Evolutionary conservation across 768 basidiomycete genomes (phyloP).

Genomic region (Pisolithus orientalis): DNA sequence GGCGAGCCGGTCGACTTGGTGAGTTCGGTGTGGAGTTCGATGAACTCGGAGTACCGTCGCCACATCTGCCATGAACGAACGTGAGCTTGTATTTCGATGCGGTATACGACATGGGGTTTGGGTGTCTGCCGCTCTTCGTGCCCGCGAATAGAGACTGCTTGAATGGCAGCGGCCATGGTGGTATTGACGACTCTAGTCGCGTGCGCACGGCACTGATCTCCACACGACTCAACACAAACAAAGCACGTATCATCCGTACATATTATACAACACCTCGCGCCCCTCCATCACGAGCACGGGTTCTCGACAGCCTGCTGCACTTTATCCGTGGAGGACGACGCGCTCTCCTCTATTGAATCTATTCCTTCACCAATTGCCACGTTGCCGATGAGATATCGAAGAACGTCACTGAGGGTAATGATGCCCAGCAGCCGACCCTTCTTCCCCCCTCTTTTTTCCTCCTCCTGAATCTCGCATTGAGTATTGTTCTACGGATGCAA

Average conservation of each 20-base stretch:
- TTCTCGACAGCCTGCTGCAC: slow-evolving; percentile 11
- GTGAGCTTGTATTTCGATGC: slow-evolving; percentile 79
- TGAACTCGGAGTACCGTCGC: slow-evolving; percentile 93
- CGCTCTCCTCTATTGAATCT: slow-evolving; percentile 30
- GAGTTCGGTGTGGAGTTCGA: slow-evolving; percentile 77
- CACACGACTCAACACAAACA: no score
- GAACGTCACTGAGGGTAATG: slow-evolving; percentile 83
- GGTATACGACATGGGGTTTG: slow-evolving; percentile 77
- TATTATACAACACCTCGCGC: background rate
- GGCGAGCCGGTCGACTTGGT: slow-evolving; percentile 70
- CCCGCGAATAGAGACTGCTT: slow-evolving; percentile 64
- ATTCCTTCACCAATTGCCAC: slow-evolving; percentile 43
- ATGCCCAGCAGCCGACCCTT: slow-evolving; percentile 81
- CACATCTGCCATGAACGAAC: slow-evolving; percentile 93
- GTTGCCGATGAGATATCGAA: slow-evolving; percentile 75
- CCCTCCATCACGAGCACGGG: slow-evolving; percentile 8
- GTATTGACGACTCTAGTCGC: slow-evolving; percentile 1
- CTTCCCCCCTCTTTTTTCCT: slow-evolving; percentile 73
- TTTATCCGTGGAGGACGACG: slow-evolving; percentile 8
- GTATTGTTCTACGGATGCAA: background rate
- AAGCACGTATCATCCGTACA: background rate
- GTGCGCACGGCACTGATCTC: background rate
- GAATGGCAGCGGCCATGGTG: slow-evolving; percentile 59
- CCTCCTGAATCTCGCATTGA: slow-evolving; percentile 46
- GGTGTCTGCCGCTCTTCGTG: slow-evolving; percentile 65